Conservation (phyloP, 2,329 filamentous ascomycete species). For the Helotiales sp. region DNA sequence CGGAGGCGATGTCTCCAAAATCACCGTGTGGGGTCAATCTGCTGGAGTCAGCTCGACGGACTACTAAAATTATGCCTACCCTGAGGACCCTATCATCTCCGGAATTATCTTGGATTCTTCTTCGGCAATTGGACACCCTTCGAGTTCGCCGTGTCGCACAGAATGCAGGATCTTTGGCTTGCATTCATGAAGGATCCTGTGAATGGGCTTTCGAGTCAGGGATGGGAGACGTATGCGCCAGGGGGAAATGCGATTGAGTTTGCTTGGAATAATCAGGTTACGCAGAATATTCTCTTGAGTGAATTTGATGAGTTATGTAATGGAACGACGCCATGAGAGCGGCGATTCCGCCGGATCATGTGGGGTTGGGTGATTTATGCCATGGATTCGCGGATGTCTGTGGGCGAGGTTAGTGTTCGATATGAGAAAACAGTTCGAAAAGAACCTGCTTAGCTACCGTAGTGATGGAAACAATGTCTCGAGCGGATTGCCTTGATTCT, state of each 20-base stretch:
- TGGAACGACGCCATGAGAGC: not conserved
- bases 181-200: slow-evolving; percentile 43
- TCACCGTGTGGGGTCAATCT: slow-evolving; percentile 42
- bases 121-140: slow-evolving; percentile 30
- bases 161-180: slow-evolving; percentile 43
- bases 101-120: slow-evolving; percentile 32
- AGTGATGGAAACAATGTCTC: no score
- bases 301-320: slow-evolving; percentile 17
- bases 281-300: slow-evolving; percentile 3
- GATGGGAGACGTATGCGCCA: slow-evolving; percentile 24
- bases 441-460: no score
- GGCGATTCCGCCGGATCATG: slow-evolving; percentile 14
- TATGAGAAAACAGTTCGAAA: no score
- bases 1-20: slow-evolving; percentile 56
- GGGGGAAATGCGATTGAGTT: slow-evolving; percentile 23
- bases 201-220: slow-evolving; percentile 31
- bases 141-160: slow-evolving; percentile 33
- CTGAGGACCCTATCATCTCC: slow-evolving; percentile 36
- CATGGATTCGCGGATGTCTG: not conserved
- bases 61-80: slow-evolving; percentile 37
- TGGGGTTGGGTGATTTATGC: not conserved
- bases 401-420: no score
- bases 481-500: no score
- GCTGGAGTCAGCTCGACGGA: slow-evolving; percentile 38
- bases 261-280: slow-evolving; percentile 13